These are phyloP conservation scores for Clonostachys solani DNA, from an alignment of 2,329 filamentous ascomycete genomes.

Conservation along the genomic window DNA sequence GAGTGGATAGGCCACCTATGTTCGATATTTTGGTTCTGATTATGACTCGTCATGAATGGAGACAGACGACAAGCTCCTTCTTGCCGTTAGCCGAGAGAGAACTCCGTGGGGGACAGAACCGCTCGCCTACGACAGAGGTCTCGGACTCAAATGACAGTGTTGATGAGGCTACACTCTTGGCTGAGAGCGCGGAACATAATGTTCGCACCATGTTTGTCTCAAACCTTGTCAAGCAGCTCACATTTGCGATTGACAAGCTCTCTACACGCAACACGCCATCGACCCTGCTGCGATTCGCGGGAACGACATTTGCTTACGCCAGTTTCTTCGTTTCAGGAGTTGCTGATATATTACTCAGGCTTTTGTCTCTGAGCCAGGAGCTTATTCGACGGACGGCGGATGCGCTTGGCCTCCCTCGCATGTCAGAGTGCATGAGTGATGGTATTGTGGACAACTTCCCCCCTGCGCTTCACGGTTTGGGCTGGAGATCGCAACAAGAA, in stretches of 20 bases:
- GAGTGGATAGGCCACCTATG: constrained; percentile 77
- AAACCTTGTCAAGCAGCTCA: constrained; percentile 79
- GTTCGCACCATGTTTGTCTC: constrained; percentile 81
- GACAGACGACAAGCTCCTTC: constrained; percentile 64
- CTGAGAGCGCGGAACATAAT: constrained; percentile 78
- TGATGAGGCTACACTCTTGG: constrained; percentile 47
- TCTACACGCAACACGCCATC: constrained; percentile 64
- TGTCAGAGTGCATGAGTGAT: constrained; percentile 51
- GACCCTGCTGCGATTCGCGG: constrained; percentile 78
- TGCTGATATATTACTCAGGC: constrained; percentile 74
- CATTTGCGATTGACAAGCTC: constrained; percentile 85
- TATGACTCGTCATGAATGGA: constrained; percentile 89
- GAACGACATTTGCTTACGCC: constrained; percentile 86
- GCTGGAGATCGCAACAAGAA: constrained; percentile 47
- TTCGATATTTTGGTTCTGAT: constrained; percentile 75
- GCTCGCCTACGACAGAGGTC: constrained; percentile 33
- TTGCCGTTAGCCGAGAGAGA: constrained; percentile 56
- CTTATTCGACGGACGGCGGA: constrained; percentile 67
- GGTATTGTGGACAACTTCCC: constrained; percentile 69
- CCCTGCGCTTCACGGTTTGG: constrained; percentile 51
- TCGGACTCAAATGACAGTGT: constrained; percentile 64
- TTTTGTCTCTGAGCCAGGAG: constrained; percentile 72
- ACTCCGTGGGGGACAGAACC: constrained; percentile 36
- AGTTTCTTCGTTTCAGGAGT: constrained; percentile 90
- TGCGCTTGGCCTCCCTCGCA: constrained; percentile 61